Base-by-base conservation (phyloP, 176 grass and related monocot species). In the Pontederia crassipes region DNA sequence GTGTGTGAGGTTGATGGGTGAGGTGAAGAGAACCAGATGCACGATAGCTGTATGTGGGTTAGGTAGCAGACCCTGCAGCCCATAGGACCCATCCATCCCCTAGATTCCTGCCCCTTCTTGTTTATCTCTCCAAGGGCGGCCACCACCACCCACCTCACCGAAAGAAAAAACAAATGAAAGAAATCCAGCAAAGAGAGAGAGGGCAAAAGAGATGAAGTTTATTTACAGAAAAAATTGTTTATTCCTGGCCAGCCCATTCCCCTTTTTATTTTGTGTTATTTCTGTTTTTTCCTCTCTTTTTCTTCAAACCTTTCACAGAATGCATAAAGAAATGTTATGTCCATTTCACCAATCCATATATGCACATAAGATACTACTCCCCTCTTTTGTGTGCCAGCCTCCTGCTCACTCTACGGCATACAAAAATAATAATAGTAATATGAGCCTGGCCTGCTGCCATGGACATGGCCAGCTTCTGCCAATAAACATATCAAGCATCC, bases 11-110 rank as follows among this genome's bases (percentile, higher is more conserved):
- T 6, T 54, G 14, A 54, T 54, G 51, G 51, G n/a, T 54, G 51
- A 54, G 12, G 8, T 54, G 51, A 54, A 54, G 12, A 45, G 28
- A 61, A 54, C 59, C 45, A 75, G 65, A 49, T 46, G 45, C 71
- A 80, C 32, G 60, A 49, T 70, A 69, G 45, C 51, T 74, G 71
- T 80, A 66, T 65, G 48, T 58, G 58, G 53, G 58, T 80, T 80
- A 64, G 78, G 71, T 69, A 52, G 65, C 78, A 57, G 57, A 28
- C 65, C 40, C 45, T 55, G 64, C 64, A 47, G 50, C 49, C 65
- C 72, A 54, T 26, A 16, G 51, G 58, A 52, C 61, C 68, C 56
- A 62, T 79, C 70, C 72, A 52, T 28, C 60, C 58, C 54, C 17
- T 66, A 71, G 60, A 76, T 71, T 81, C 73, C 73, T 81, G 2